Evolutionary conservation across 2,329 filamentous ascomycete species (phyloP).

Genomic region (Coniella lustricola): DNA sequence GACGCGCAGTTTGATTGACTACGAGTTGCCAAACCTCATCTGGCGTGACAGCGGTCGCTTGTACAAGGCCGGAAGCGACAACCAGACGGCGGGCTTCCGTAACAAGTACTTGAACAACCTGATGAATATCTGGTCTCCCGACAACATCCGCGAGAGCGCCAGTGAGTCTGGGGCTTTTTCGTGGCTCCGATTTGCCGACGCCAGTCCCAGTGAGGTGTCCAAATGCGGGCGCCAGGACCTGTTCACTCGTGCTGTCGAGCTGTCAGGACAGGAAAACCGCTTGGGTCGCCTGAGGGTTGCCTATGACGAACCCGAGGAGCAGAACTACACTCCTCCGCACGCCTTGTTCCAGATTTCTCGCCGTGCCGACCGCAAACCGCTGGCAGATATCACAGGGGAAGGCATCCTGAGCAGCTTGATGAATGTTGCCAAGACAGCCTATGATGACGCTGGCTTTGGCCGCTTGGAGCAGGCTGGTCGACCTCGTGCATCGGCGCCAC

Average conservation of each 20-base stretch:
- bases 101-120: conserved; percentile 69
- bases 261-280: conserved; percentile 48
- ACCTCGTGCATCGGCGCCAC: conserved; percentile 76
- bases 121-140: conserved; percentile 85
- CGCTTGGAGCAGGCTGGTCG: conserved; percentile 75
- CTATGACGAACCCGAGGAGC: conserved; percentile 60
- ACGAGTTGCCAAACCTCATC: conserved; percentile 72
- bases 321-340: conserved; percentile 62
- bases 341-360: conserved; percentile 75
- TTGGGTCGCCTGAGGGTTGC: conserved; percentile 59
- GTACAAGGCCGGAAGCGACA: conserved; percentile 64
- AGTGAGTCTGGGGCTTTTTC: conserved; percentile 65
- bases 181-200: conserved; percentile 81
- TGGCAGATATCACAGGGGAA: conserved; percentile 64
- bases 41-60: conserved; percentile 75
- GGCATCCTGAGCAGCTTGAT: conserved; percentile 69
- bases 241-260: conserved; percentile 65
- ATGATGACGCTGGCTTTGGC: conserved; percentile 63
- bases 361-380: conserved; percentile 56
- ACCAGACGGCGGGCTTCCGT: conserved; percentile 70
- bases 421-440: conserved; percentile 65
- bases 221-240: conserved; percentile 61
- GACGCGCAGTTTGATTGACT: conserved; percentile 78
- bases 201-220: conserved; percentile 66
- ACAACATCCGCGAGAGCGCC: conserved; percentile 63